Conservation (phyloP, 768 basidiomycete species). For the Heimioporus sp. region DNA sequence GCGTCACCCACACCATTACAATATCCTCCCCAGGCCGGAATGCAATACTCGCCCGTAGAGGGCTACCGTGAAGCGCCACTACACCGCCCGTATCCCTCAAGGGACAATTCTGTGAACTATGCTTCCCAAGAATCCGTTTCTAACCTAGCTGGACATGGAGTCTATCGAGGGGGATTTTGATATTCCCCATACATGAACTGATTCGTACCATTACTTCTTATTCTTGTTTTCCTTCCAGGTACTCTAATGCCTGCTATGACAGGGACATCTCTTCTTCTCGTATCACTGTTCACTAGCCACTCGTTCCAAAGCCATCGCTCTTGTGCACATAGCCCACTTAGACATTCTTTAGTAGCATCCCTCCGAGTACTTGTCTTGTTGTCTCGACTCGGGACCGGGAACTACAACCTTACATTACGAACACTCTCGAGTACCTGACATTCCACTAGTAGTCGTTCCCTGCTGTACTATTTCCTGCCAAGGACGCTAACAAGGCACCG, state of each 20-base stretch:
- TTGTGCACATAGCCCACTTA: slow-evolving; percentile 3
- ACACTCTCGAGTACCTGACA: neutral
- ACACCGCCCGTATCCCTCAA: slow-evolving; percentile 49
- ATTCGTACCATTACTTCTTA: neutral
- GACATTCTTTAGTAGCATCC: neutral
- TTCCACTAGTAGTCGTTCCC: neutral
- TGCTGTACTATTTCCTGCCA: neutral
- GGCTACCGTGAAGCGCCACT: slow-evolving; percentile 58
- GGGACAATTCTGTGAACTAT: slow-evolving; percentile 11
- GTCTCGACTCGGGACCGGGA: no score
- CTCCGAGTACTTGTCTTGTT: no score
- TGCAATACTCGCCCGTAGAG: slow-evolving; percentile 27
- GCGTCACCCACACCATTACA: slow-evolving; percentile 41
- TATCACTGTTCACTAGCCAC: slow-evolving; percentile 10
- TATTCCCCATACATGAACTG: neutral
- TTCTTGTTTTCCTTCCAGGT: neutral
- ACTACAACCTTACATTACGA: neutral
- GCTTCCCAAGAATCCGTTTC: slow-evolving; percentile 18
- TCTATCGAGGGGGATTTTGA: slow-evolving; percentile 22
- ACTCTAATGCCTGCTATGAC: slow-evolving; percentile 19
- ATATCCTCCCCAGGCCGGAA: slow-evolving; percentile 35
- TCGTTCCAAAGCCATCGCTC: slow-evolving; percentile 8
- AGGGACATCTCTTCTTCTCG: slow-evolving; percentile 4
- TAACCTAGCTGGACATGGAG: slow-evolving; percentile 33
- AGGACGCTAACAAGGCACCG: neutral